Evolutionary conservation across 495 filamentous ascomycete genomes (phyloP).

Genomic region (Recurvomyces mirabilis): DNA sequence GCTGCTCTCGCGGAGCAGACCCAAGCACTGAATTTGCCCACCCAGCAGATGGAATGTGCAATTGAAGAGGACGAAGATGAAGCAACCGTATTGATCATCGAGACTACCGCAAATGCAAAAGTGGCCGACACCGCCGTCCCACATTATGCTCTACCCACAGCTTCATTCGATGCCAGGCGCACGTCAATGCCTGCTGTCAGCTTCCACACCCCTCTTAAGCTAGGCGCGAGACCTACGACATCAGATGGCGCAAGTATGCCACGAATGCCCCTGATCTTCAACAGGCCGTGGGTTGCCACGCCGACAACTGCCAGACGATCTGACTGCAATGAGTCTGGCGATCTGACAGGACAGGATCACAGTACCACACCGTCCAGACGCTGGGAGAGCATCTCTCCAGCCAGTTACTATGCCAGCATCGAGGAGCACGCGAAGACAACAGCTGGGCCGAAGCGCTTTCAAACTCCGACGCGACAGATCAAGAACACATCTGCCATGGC

Average conservation of each 20-base stretch:
- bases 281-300: neutral
- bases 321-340: too few relatives aligned
- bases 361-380: too few relatives aligned
- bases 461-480: too few relatives aligned
- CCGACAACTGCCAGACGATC: neutral
- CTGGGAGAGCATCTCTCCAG: too few relatives aligned
- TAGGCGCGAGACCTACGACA: constrained; percentile 8
- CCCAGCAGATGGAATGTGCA: neutral
- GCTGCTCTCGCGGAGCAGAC: constrained; percentile 14
- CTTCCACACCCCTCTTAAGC: constrained; percentile 9
- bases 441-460: too few relatives aligned
- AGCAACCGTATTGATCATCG: too few relatives aligned
- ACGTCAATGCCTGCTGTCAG: constrained; percentile 16
- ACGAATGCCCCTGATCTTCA: neutral
- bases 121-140: constrained; percentile 1
- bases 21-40: neutral
- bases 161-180: constrained; percentile 18
- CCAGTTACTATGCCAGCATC: too few relatives aligned
- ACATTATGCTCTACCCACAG: constrained; percentile 18
- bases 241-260: constrained; percentile 19
- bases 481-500: too few relatives aligned
- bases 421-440: too few relatives aligned
- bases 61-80: neutral
- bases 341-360: too few relatives aligned
- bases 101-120: neutral